Evolutionary conservation across 306 rosid species (phyloP), one percentile per base, ranked within the genome.

Genomic region (Citrullus mucosospermus): DNA sequence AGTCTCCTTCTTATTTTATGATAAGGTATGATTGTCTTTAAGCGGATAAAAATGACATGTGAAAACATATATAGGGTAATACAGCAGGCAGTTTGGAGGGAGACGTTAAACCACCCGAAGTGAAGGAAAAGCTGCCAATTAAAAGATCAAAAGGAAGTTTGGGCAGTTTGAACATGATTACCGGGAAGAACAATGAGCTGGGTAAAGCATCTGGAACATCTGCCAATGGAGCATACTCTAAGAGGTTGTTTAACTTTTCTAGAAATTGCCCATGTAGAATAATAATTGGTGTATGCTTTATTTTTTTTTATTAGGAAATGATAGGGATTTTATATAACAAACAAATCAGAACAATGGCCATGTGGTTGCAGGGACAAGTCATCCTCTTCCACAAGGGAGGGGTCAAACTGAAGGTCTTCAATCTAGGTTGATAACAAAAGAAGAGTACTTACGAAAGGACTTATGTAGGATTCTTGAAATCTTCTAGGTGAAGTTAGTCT

Each of bases 121-220:
- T 83, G 78, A 95, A 95, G 87, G 99, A 88, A 85, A 95, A 95
- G 79, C 80, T 95, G 87, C 93, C 98, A 15, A 95, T 92, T 67
- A 95, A 95, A 87, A 88, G 99, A 89, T 95, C 97, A 25, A 95
- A 92, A 81, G 99, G 99, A 92, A 95, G 98, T 86, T 85, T 92
- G 83, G 97, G 99, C 75, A 92, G 99, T 87, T 91, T 95, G 89
- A 95, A 92, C 88, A 95, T 95, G 97, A 88, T 95, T 81, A 92
- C 99, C 1, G 92, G 98, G 88, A 95, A 91, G 86, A 91, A 88
- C 81, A 91, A 86, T 55, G 97, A 91, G 83, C 90, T 73, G 65
- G 84, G 88, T 80, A 95, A 91, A 91, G 80, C 93, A 72, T 81
- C 91, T 12, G 96, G 97, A 59, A 78, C 90, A 83, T 88, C 97